Conservation (phyloP, 2,329 filamentous ascomycete genomes). For the Mycogone perniciosa region DNA sequence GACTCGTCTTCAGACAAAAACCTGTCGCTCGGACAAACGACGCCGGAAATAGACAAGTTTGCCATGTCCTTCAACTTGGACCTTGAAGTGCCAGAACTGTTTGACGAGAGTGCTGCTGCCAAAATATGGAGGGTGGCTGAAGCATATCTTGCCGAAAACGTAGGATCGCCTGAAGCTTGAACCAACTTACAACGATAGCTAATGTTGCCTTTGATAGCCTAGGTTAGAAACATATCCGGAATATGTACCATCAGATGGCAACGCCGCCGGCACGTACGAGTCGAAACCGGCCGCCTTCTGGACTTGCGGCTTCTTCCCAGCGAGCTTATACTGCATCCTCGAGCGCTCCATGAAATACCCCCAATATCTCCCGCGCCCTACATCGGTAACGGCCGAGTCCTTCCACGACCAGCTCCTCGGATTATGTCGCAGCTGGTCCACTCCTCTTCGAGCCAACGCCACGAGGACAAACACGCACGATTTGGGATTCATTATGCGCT, state of each 20-base stretch:
- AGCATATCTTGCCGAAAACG: conserved; percentile 7
- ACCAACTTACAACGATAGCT: neutral
- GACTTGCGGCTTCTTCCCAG: conserved; percentile 39
- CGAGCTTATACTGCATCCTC: conserved; percentile 28
- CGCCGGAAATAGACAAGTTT: too few relatives aligned
- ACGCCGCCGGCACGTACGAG: conserved; percentile 13
- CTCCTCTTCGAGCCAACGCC: conserved; percentile 31
- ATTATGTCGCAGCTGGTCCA: conserved; percentile 26
- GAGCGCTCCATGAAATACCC: conserved; percentile 29
- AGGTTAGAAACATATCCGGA: conserved; percentile 13
- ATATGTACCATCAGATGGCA: conserved; percentile 19
- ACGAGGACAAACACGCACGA: conserved; percentile 46
- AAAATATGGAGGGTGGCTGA: conserved; percentile 14
- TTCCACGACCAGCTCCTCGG: conserved; percentile 16
- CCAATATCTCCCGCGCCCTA: neutral
- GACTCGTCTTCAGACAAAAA: too few relatives aligned
- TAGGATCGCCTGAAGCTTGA: neutral
- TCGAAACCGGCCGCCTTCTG: conserved; percentile 31
- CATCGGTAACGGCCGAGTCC: neutral
- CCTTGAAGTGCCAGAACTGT: neutral
- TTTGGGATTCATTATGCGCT: conserved; percentile 47
- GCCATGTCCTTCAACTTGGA: too few relatives aligned
- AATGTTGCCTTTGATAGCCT: neutral
- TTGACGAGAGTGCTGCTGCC: neutral
- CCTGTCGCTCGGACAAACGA: too few relatives aligned